These are phyloP conservation scores for Dimocarpus longan DNA, from an alignment of 345 rosid species.

Conservation along the genomic window DNA sequence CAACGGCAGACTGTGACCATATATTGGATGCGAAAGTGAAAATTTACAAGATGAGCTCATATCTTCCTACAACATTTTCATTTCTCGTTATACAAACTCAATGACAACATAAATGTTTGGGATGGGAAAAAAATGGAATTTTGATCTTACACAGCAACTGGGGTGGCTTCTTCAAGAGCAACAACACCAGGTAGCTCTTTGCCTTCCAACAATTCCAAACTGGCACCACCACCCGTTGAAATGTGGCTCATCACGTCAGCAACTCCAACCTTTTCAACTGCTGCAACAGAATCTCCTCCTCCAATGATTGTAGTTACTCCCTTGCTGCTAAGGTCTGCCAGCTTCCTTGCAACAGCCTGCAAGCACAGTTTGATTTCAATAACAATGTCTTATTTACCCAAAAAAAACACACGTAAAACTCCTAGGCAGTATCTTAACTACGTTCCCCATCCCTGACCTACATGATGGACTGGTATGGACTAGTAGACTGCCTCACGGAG, in stretches of 20 bases:
- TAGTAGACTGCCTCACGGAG: background rate
- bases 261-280: constrained; percentile 80
- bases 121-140: background rate
- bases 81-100: constrained; percentile 25
- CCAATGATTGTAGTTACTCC: constrained; percentile 87
- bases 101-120: background rate
- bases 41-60: constrained; percentile 30
- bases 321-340: constrained; percentile 78
- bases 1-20: constrained; percentile 18
- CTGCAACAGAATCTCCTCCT: constrained; percentile 90
- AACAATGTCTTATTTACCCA: background rate
- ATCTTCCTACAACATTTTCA: constrained; percentile 21
- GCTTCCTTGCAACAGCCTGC: constrained; percentile 92
- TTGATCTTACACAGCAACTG: constrained; percentile 48
- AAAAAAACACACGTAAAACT: background rate
- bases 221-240: constrained; percentile 91
- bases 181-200: constrained; percentile 84
- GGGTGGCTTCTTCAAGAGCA: constrained; percentile 72
- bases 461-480: background rate
- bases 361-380: background rate
- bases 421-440: background rate
- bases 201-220: constrained; percentile 88
- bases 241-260: constrained; percentile 87
- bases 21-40: constrained; percentile 13
- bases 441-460: background rate